Evolutionary conservation across 2,329 filamentous ascomycete species (phyloP).

Genomic region (Erysiphe pulchra): DNA sequence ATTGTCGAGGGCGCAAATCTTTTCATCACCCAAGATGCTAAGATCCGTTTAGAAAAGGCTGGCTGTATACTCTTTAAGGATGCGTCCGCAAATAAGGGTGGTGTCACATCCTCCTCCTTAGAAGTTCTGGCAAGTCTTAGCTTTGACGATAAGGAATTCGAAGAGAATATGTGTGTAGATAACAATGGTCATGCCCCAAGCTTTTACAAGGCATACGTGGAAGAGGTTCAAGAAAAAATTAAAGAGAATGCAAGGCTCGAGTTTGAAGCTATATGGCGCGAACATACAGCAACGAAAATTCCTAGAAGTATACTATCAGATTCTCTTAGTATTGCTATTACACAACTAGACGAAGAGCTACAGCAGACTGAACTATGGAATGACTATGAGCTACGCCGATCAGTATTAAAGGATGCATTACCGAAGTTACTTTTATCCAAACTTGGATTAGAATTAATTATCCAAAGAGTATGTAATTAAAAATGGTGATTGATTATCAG

Average conservation of each 20-base stretch:
- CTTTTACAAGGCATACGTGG: constrained; percentile 88
- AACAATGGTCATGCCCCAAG: constrained; percentile 48
- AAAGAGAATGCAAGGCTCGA: constrained; percentile 76
- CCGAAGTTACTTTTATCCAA: constrained; percentile 64
- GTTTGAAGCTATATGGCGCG: constrained; percentile 96
- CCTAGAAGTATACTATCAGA: constrained; percentile 75
- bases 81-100: constrained; percentile 93
- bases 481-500: constrained; percentile 12
- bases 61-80: constrained; percentile 94
- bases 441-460: constrained; percentile 73
- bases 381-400: constrained; percentile 49
- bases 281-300: constrained; percentile 59
- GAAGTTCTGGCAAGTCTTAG: constrained; percentile 87
- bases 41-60: constrained; percentile 82
- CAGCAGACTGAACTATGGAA: constrained; percentile 84
- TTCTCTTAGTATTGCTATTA: constrained; percentile 74
- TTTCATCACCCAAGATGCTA: constrained; percentile 96
- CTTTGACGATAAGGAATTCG: constrained; percentile 74
- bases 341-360: constrained; percentile 85
- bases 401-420: constrained; percentile 62
- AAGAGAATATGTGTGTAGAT: constrained; percentile 82
- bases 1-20: constrained; percentile 96
- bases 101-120: constrained; percentile 87
- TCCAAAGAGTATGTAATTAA: constrained; percentile 32
- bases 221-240: constrained; percentile 74